Conservation (phyloP, 2,329 filamentous ascomycete genomes). For the Cercospora zeina region DNA sequence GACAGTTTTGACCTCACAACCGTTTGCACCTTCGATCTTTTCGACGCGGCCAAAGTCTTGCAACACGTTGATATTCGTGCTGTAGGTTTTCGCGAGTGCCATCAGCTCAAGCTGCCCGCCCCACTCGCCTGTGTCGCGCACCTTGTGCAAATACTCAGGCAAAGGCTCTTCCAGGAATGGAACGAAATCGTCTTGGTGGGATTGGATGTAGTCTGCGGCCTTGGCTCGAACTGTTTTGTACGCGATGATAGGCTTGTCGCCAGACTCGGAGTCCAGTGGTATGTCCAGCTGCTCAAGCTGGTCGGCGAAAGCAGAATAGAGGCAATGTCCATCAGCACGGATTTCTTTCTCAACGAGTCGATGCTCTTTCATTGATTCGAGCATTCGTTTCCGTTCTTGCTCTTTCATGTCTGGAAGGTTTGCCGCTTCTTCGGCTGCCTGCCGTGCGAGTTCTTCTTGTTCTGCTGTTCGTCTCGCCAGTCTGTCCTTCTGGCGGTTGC, state of each 20-base stretch:
- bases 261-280: slow-evolving; percentile 40
- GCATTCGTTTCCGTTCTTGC: slow-evolving; percentile 70
- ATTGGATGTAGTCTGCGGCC: slow-evolving; percentile 75
- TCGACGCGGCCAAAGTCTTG: slow-evolving; percentile 79
- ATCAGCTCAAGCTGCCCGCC: slow-evolving; percentile 88
- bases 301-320: slow-evolving; percentile 89
- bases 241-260: slow-evolving; percentile 26
- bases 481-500: slow-evolving; percentile 87
- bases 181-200: slow-evolving; percentile 75
- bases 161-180: slow-evolving; percentile 84
- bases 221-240: slow-evolving; percentile 69
- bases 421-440: slow-evolving; percentile 73
- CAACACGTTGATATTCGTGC: slow-evolving; percentile 77
- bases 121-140: slow-evolving; percentile 90
- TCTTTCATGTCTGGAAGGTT: slow-evolving; percentile 71
- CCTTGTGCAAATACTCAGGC: slow-evolving; percentile 69
- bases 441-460: slow-evolving; percentile 65
- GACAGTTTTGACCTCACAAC: slow-evolving; percentile 54
- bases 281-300: slow-evolving; percentile 61
- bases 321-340: slow-evolving; percentile 86
- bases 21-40: slow-evolving; percentile 58
- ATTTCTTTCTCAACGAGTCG: slow-evolving; percentile 75
- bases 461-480: slow-evolving; percentile 87
- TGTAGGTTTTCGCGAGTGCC: slow-evolving; percentile 79
- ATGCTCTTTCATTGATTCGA: slow-evolving; percentile 62